These are phyloP conservation scores for Rhododendron vialii DNA, from an alignment of 148 eudicot genomes.

Conservation along the genomic window DNA sequence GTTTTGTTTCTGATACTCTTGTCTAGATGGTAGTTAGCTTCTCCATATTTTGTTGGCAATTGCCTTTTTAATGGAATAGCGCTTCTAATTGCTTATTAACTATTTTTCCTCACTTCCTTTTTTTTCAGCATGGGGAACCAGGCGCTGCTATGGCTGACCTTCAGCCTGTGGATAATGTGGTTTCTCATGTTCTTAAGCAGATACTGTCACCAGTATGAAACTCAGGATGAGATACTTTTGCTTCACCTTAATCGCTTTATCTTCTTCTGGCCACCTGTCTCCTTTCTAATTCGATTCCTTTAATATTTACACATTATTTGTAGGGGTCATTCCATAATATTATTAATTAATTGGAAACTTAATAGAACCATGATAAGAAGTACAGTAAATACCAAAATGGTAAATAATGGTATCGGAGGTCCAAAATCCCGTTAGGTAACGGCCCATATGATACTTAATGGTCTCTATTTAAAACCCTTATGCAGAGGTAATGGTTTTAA, in stretches of 20 bases:
- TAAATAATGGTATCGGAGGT: not conserved
- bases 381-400: not conserved
- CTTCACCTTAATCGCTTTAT: not conserved
- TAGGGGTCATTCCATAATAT: not conserved
- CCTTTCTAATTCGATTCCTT: not conserved
- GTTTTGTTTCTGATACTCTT: not conserved
- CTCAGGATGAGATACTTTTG: not conserved
- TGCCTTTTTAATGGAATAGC: not conserved
- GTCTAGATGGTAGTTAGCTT: not conserved
- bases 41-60: not conserved
- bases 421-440: not conserved
- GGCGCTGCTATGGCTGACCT: slow-evolving; percentile 94
- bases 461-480: not conserved
- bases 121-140: slow-evolving; percentile 91
- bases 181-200: slow-evolving; percentile 79
- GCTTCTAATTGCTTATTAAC: slow-evolving; percentile 1
- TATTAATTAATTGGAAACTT: not conserved
- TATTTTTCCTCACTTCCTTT: not conserved
- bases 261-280: not conserved
- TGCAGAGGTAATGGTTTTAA: not conserved
- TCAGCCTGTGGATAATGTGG: slow-evolving; percentile 80
- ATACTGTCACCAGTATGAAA: slow-evolving; percentile 74
- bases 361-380: not conserved
- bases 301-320: not conserved
- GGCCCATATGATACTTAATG: not conserved